Percentiles rank a stretch among this genome's conserved stretches.
These are phyloP conservation scores for Phytopythium oedochilum DNA, from an alignment of 352 stramenopile species.

Conservation along the genomic window DNA sequence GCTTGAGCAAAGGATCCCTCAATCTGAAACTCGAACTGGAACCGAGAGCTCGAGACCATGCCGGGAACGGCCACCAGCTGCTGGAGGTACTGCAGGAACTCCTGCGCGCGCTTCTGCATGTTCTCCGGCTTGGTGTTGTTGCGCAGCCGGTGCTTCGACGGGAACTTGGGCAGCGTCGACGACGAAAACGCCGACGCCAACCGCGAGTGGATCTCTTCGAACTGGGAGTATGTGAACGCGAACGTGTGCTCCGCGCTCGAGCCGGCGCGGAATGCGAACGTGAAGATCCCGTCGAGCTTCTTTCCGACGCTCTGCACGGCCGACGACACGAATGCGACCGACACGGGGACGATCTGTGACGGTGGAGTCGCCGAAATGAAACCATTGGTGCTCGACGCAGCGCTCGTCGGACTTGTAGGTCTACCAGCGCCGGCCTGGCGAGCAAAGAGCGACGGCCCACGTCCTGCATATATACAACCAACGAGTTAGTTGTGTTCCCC, in stretches of 20 bases:
- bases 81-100: conserved; percentile 74
- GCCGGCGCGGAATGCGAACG: conserved; percentile 43
- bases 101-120: conserved; percentile 80
- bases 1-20: conserved; percentile 32
- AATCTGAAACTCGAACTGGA: conserved; percentile 65
- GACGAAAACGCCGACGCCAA: conserved; percentile 25
- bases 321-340: conserved; percentile 48
- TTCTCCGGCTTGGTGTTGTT: conserved; percentile 84
- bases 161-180: conserved; percentile 61
- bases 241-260: conserved; percentile 45
- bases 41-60: conserved; percentile 52
- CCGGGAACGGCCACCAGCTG: conserved; percentile 42
- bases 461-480: background rate
- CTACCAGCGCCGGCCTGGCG: conserved; percentile 9
- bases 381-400: conserved; percentile 8
- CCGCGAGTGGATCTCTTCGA: conserved; percentile 63
- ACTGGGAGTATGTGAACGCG: conserved; percentile 62
- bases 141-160: conserved; percentile 65
- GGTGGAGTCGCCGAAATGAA: background rate
- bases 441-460: conserved; percentile 20
- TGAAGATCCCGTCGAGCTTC: conserved; percentile 64
- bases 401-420: conserved; percentile 16
- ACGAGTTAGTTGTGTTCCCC: background rate
- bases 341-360: conserved; percentile 8
- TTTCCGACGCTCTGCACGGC: conserved; percentile 54